Base-by-base conservation (phyloP, 441 rosid species). In the Gossypium lobatum region DNA sequence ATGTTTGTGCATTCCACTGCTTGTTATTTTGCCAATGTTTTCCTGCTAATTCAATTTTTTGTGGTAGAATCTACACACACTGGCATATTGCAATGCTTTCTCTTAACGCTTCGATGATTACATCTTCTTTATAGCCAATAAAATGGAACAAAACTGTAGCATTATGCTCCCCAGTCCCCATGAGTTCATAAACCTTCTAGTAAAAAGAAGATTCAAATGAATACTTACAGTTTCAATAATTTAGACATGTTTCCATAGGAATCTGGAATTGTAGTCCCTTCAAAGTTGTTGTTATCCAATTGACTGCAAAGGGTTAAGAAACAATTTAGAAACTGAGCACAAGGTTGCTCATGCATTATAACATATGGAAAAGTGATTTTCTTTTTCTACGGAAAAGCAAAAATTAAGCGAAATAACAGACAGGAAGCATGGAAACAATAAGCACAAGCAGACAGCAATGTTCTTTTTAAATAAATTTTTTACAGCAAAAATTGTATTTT, bases 191-290 rank as follows among this genome's bases (percentile, higher is more conserved):
- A 72, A 74, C 58, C 74, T 72, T 76, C 34, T 31, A 66, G 50
- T 39, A 73, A 79, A 79, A 34, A 62, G 52, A 39, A 21, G 31
- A 46, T 71, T 59, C 55, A 46, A 64, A 26, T 73, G 75, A 77
- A 54, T 58, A 89, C 96, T 93, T 91, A 95, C 99, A 95, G n/a
- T 77, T 95, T 95, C 84, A 91, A 81, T 77, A 95, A 83, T 58
- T 86, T 86, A 54, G 92, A 78, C 93, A 93, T 90, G 83, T 84
- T 88, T 72, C 85, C 80, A 58, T 86, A 95, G 70, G 97, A 82
- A 58, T 34, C 78, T 66, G 99, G 99, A 79, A 95, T 93, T 14
- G 85, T 54, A 55, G 69, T 79, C 79, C 98, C 97, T 16, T 85
- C 85, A 39, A 95, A 95, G 81, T 90, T 79, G 90, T 95, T 95